Evolutionary conservation across 2,329 filamentous ascomycete species (phyloP), one percentile per base, ranked within the genome.

Genomic region (Stachybotrys elegans): DNA sequence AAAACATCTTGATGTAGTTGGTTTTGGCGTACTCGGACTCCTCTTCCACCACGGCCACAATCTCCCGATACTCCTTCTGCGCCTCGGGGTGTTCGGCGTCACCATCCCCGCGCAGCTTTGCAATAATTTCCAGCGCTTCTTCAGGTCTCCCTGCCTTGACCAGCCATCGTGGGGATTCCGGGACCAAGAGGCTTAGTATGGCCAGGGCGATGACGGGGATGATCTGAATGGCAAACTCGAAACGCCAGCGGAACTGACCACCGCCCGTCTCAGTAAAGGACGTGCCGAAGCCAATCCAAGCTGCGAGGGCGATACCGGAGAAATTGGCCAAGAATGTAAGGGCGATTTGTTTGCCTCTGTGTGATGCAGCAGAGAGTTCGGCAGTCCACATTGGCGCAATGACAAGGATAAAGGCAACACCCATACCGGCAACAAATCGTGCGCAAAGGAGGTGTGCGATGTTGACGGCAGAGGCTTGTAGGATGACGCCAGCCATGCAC

Each of bases 241-340:
- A 64, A 16, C 60, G 54, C 62, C 60, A 64, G 31, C 59, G 57
- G 23, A 62, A 54, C 22, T 55, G 56, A 3, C 11, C 9, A 34
- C n/a, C 6, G 6, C 31, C 31, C 9, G 54, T 54, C 44, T 59
- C 51, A 29, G 55, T 55, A 38, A 55, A 49, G 34, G 57, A 52
- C 3, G 60, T 50, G 23, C 60, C 61, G 45, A 65, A 66, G 20
- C 56, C 58, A 27, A 66, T 50, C 64, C 63, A 66, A 38, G 62
- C 61, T 14, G 63, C 62, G 13, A 65, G 44, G 8, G 61, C 66
- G 36, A 76, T 73, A 8, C 73, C 72, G 2, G 73, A 61, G 47
- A 74, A 74, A 51, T 76, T 75, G 22, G 71, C 69, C 44, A 74
- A 69, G 53, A 76, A 75, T 16, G 72, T 69, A 37, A 72, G 67